Evolutionary conservation across 1,284 basidiomycete species (phyloP), one percentile per base, ranked within the genome.

Genomic region (Puccinia brachypodii): DNA sequence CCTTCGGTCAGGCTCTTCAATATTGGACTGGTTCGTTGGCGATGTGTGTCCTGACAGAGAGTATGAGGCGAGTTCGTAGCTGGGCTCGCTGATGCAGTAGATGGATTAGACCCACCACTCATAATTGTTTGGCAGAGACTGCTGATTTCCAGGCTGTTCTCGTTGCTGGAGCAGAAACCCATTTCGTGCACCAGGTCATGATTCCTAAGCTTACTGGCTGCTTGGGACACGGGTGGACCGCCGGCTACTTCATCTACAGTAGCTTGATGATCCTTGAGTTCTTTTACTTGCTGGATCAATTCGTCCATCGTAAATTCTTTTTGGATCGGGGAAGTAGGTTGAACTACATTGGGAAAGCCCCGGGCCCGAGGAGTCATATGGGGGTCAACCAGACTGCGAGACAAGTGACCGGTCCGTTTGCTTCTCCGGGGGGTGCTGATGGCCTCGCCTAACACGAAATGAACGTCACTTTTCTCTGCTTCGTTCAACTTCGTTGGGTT

Each of bases 281-380:
- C 73, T 19, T 75, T 75, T 6, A 75, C 73, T 60, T 75, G 73
- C 28, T 60, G 38, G 22, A 75, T 75, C 25, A 75, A 38, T 28
- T 75, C 73, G 8, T 75, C 73, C 73, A 75, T 75, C 16, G 73
- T 75, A 28, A 75, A 75, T 3, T 75, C 73, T 56, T 19, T 75
- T 25, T 75, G 31, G 50, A 75, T 75, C 28, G 69, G 69, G 13
- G 69, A 72, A 28, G 42, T 53, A 3, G 50, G 42, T 22, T 53
- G 44, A 25, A 22, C 4, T 56, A 25, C 47, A 56, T 56, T 38
- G n/a, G n/a, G 8, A 28, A 60, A 38, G 38, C 19, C 73, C 38
- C 53, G 58, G 73, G 73, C 73, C 9, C 73, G 73, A 42, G 73
- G 73, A 2, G 73, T 75, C 47, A 31, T 56, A 19, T 75, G 73